Conservation (phyloP, 2,329 filamentous ascomycete species). For the Pseudopyrenochaeta lycopersici region DNA sequence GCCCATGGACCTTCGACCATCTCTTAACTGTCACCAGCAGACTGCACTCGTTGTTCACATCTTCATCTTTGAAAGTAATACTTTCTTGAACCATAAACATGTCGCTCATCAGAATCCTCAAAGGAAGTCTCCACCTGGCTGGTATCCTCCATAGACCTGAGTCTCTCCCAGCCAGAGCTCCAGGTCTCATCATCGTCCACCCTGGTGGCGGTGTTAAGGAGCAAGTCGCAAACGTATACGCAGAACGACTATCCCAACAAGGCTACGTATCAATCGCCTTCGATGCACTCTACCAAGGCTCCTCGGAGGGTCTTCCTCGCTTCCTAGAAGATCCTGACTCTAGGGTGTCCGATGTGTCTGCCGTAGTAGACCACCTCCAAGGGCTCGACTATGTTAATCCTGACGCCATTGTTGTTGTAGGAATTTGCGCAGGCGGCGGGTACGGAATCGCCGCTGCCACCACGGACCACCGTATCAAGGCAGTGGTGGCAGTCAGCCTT, state of each 20-base stretch:
- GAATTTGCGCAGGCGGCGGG: neutral
- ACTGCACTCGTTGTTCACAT: neutral
- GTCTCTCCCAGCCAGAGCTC: neutral
- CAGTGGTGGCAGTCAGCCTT: neutral
- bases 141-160: neutral
- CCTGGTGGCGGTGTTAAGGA: slow-evolving; percentile 3
- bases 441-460: neutral
- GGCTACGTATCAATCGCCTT: slow-evolving; percentile 3
- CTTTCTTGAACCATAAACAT: neutral
- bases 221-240: slow-evolving; percentile 1
- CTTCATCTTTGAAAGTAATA: no score
- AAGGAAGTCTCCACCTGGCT: neutral
- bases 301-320: neutral
- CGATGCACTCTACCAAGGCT: neutral
- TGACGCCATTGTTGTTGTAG: slow-evolving; percentile 1
- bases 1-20: neutral
- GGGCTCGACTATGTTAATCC: neutral
- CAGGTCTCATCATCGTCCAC: neutral
- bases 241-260: neutral
- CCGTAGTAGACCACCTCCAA: neutral
- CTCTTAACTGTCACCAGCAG: neutral
- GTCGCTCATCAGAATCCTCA: neutral
- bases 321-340: slow-evolving; percentile 1
- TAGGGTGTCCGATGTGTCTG: neutral
- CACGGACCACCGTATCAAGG: neutral